Percentiles rank a stretch among this genome's conserved stretches.
Conservation (phyloP, 1,284 basidiomycete genomes). For the Fomitopsis betulina region DNA sequence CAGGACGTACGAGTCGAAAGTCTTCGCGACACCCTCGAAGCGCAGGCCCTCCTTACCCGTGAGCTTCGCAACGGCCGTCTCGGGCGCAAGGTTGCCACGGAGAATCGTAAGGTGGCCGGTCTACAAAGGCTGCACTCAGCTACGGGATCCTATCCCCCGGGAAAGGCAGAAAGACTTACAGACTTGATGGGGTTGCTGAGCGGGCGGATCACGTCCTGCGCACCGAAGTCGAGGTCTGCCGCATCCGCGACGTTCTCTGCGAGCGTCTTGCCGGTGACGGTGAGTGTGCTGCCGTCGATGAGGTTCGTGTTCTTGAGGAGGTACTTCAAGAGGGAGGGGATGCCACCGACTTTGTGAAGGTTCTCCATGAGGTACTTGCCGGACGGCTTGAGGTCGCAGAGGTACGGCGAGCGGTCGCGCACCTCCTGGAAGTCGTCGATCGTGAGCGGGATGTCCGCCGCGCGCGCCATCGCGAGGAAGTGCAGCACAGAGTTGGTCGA, state of each 20-base stretch:
- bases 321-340: conserved; percentile 82
- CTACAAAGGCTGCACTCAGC: conserved; percentile 15
- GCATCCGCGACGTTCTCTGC: conserved; percentile 88
- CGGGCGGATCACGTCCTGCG: conserved; percentile 80
- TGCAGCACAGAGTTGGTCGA: conserved; percentile 95
- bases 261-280: conserved; percentile 92
- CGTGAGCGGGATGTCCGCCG: conserved; percentile 81
- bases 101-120: conserved; percentile 93
- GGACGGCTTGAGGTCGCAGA: conserved; percentile 93
- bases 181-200: conserved; percentile 84
- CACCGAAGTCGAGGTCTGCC: conserved; percentile 70
- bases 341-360: conserved; percentile 87
- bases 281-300: conserved; percentile 88
- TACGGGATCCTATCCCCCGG: not conserved
- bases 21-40: conserved; percentile 80
- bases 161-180: conserved; percentile 2
- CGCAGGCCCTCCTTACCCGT: conserved; percentile 92
- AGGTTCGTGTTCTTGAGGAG: conserved; percentile 83
- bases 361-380: conserved; percentile 98
- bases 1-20: conserved; percentile 60
- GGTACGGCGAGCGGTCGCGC: conserved; percentile 87
- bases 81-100: conserved; percentile 87
- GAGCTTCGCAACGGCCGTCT: conserved; percentile 90
- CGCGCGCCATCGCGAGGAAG: conserved; percentile 89
- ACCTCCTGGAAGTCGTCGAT: conserved; percentile 94